Evolutionary conservation across 2,329 filamentous ascomycete species (phyloP).

Genomic region (Aspergillus versicolor): DNA sequence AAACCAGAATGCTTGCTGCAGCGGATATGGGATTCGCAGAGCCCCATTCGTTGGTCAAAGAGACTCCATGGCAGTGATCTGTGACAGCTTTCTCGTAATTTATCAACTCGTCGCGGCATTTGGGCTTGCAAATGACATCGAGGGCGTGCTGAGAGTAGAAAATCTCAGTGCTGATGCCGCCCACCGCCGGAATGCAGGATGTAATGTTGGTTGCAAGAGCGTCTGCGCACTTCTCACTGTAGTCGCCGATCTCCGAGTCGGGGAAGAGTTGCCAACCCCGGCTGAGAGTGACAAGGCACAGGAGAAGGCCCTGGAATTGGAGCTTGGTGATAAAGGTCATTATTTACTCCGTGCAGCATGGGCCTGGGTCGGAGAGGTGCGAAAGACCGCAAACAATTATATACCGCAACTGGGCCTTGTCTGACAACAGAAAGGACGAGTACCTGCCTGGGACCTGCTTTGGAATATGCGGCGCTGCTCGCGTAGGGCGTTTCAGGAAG

Average conservation of each 20-base stretch:
- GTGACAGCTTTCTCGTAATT: not conserved
- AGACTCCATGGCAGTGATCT: not conserved
- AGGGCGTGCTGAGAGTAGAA: constrained; percentile 6
- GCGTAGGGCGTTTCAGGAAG: too few relatives aligned
- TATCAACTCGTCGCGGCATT: not conserved
- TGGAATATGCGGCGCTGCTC: too few relatives aligned
- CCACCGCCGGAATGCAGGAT: constrained; percentile 1
- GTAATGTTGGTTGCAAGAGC: constrained; percentile 9
- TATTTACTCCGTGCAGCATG: not conserved
- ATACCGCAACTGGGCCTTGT: too few relatives aligned
- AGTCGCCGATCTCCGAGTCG: not conserved
- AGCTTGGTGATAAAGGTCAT: not conserved
- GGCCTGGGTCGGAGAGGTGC: too few relatives aligned
- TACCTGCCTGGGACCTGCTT: too few relatives aligned
- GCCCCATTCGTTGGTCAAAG: constrained; percentile 6
- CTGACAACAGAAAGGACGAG: too few relatives aligned
- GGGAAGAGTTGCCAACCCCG: not conserved
- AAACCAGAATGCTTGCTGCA: not conserved
- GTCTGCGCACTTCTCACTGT: constrained; percentile 5
- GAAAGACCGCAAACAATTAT: too few relatives aligned
- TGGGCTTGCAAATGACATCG: constrained; percentile 1
- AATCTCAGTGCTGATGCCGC: constrained; percentile 3
- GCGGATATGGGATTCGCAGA: constrained; percentile 2
- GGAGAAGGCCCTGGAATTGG: not conserved
- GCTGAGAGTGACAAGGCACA: not conserved